Evolutionary conservation across 2,329 filamentous ascomycete species (phyloP), one percentile per base, ranked within the genome.

Genomic region (Verticillium longisporum): DNA sequence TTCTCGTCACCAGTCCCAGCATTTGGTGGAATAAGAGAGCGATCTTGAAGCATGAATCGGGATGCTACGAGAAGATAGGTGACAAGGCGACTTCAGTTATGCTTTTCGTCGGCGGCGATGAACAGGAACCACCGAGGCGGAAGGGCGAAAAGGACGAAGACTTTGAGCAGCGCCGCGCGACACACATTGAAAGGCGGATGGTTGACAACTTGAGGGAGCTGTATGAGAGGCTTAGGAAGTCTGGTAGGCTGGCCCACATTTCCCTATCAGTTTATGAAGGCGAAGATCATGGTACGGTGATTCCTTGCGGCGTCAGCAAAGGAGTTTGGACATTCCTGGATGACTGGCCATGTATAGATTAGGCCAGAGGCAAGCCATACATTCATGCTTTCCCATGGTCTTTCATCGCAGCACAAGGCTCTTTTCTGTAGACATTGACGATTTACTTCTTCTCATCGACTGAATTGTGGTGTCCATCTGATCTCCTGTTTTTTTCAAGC

Each of bases 1-100:
- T 75, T 62, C 71, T 81, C 14, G 74, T 75, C 1, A 76, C 74
- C 5, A 82, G 79, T 33, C 80, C 79, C 0, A 76, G 75, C 0
- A 75, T 80, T 6, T 80, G 74, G 73, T 83, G 78, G 75, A 80
- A 80, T 63, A 66, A 77, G 15, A 65, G 71, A 1, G 80, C 74
- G 59, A 70, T 82, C 15, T 62, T 76, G 4, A 64, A 65, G 2
- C 70, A 74, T 34, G 70, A 71, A 36, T 65, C 63, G 0, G 34
- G 58, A 1, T 73, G 77, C n/a, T 63, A 67, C 13, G 57, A 62
- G 2, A 60, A 60, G 1, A 57, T 64, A 15, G 58, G 60, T 3
- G 58, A 60, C 0, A 55, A 61, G 18, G 58, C 62, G 3, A 67
- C 68, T 3, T 63, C 66, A 0, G 66, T 74, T 1, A 71, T 74